Evolutionary conservation across 495 filamentous ascomycete genomes (phyloP), one percentile per base, ranked within the genome.

Genomic region (Diplogelasinospora grovesii): DNA sequence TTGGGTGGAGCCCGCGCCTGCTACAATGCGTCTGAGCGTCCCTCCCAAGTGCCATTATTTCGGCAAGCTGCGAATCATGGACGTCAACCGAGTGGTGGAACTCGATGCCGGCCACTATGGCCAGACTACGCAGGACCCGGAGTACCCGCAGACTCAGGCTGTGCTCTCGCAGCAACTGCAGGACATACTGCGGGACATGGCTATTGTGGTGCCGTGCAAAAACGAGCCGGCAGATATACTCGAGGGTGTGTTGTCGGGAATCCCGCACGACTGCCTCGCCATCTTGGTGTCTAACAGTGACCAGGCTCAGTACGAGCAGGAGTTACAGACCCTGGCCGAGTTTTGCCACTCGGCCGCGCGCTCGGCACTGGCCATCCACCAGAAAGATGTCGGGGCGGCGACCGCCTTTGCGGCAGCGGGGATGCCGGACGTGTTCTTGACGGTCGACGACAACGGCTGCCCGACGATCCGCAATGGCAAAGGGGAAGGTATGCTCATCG

Each of bases 401-500:
- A 19, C 31, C 0, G 52, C 55, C 2, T 39, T 61, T n/a, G 15
- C 23, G 1, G 38, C 25, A 0, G 22, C 46, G 9, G 55, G 53
- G 22, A 43, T 59, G 34, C 9, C 41, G 4, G 35, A 46, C 25
- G 20, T 54, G 3, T 3, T 52, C 21, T 36, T 35, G 29, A 11
- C 23, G 6, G 15, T 10, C 1, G 29, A 32, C 24, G 41, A 35
- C 8, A n/a, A n/a, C n/a, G n/a, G n/a, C n/a, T n/a, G n/a, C n/a
- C n/a, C n/a, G n/a, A 35, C 13, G 28, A 46, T 59, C 37, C 40
- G 45, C 27, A 43, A 56, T 29, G 58, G 58, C 23, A 61, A 61
- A 43, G 58, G 58, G 4, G 58, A 61, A 48, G 58, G 52, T 26
- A 61, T 61, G 53, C 31, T 59, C 5, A 48, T 61, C 3, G 58